Conservation (phyloP, 495 filamentous ascomycete genomes). For the Aspergillus olivimuriae region DNA sequence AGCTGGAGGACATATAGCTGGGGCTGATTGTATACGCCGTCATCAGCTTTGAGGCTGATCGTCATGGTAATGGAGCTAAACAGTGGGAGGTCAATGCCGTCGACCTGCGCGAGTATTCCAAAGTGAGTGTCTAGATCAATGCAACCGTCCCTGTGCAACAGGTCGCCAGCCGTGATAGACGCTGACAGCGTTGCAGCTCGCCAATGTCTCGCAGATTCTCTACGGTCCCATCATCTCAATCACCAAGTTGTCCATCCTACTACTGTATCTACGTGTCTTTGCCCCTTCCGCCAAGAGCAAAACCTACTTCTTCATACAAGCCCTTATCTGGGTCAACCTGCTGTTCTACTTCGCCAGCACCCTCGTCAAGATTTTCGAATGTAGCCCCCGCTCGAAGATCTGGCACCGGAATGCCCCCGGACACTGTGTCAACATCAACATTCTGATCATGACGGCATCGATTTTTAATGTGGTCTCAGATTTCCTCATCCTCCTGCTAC, state of each 20-base stretch:
- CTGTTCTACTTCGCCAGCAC: conserved; percentile 26
- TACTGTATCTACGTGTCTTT: conserved; percentile 35
- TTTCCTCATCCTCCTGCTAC: conserved; percentile 30
- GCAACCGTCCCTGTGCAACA: no score
- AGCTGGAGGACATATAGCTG: conserved; percentile 12
- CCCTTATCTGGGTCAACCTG: conserved; percentile 25
- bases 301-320: conserved; percentile 26
- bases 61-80: conserved; percentile 18
- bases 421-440: conserved; percentile 23
- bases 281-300: conserved; percentile 18
- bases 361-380: conserved; percentile 32
- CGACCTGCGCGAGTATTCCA: conserved; percentile 9
- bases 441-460: conserved; percentile 25
- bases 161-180: conserved; percentile 1
- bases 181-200: conserved; percentile 18
- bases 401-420: conserved; percentile 22
- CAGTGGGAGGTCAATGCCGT: conserved; percentile 5
- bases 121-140: conserved; percentile 5
- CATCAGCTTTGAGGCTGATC: conserved; percentile 14
- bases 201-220: conserved; percentile 26
- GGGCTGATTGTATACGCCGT: conserved; percentile 15
- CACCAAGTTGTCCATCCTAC: conserved; percentile 35
- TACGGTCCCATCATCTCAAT: conserved; percentile 32
- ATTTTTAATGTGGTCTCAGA: conserved; percentile 32
- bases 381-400: conserved; percentile 23